Evolutionary conservation across 73 alveolate species (phyloP).

Genomic region (Paramecium sexaurelia): DNA sequence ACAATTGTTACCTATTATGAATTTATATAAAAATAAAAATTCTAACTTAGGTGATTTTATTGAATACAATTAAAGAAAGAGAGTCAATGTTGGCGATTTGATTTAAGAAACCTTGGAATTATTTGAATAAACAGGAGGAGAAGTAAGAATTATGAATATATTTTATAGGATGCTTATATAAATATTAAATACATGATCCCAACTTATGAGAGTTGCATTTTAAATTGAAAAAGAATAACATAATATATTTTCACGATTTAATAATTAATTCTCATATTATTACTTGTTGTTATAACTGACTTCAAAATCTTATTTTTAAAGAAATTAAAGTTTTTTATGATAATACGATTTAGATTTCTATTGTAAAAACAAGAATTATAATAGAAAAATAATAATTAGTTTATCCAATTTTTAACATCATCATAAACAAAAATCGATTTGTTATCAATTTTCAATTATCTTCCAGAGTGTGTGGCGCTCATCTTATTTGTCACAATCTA

Average conservation of each 20-base stretch:
- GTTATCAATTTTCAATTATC: not conserved
- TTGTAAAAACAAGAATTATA: too few relatives aligned
- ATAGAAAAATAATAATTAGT: too few relatives aligned
- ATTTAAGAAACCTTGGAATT: conserved; percentile 96
- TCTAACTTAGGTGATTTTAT: conserved; percentile 93
- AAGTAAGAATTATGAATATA: conserved; percentile 53
- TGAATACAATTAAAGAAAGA: conserved; percentile 98
- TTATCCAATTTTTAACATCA: not conserved
- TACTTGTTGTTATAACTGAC: not conserved
- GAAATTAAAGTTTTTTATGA: too few relatives aligned
- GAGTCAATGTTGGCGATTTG: conserved; percentile 91
- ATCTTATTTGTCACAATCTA: not conserved
- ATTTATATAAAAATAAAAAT: conserved; percentile 95
- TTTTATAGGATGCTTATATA: conserved; percentile 97
- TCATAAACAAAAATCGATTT: not conserved
- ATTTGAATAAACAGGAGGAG: conserved; percentile 98
- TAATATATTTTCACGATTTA: not conserved
- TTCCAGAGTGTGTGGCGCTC: not conserved
- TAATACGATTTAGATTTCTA: too few relatives aligned
- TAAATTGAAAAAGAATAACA: conserved; percentile 69
- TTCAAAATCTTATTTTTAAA: too few relatives aligned
- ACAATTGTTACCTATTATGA: conserved; percentile 97
- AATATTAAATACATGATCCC: conserved; percentile 99
- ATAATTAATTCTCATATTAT: not conserved
- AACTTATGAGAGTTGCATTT: conserved; percentile 98